A percentile compares a stretch with the other conserved stretches of the same genome.
These are phyloP conservation scores for Babesia caballi DNA, from an alignment of 169 alveolate species.

Conservation along the genomic window DNA sequence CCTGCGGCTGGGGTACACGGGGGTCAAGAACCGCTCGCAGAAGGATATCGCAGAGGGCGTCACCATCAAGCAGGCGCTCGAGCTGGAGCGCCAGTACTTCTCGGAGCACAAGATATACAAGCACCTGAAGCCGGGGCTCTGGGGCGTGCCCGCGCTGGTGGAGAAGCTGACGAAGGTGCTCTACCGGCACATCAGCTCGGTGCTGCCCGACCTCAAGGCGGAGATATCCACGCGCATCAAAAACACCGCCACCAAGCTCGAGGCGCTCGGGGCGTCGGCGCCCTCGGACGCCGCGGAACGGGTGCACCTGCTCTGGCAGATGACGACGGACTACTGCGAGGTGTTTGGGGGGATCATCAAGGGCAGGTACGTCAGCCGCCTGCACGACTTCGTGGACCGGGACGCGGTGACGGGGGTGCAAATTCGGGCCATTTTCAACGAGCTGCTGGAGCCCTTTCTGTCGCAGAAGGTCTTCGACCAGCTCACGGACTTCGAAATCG, in stretches of 20 bases:
- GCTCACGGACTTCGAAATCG: conserved; percentile 91
- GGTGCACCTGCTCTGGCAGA: conserved; percentile 94
- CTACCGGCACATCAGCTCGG: conserved; percentile 92
- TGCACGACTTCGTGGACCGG: conserved; percentile 78
- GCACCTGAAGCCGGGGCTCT: conserved; percentile 84
- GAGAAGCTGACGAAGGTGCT: conserved; percentile 93
- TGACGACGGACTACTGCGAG: conserved; percentile 97
- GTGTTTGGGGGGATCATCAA: conserved; percentile 90
- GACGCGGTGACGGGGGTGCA: conserved; percentile 84
- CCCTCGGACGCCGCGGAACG: conserved; percentile 89
- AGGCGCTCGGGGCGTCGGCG: conserved; percentile 89
- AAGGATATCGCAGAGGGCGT: conserved; percentile 89
- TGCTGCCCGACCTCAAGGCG: conserved; percentile 92
- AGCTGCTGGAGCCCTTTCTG: conserved; percentile 86
- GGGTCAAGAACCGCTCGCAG: conserved; percentile 91
- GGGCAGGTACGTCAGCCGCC: conserved; percentile 91
- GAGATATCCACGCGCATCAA: conserved; percentile 84
- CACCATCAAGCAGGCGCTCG: conserved; percentile 85
- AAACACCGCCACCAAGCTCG: conserved; percentile 78
- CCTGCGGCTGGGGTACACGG: conserved; percentile 95
- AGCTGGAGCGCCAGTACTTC: conserved; percentile 90
- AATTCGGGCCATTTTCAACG: conserved; percentile 86
- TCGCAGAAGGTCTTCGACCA: conserved; percentile 79
- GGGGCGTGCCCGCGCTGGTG: conserved; percentile 95
- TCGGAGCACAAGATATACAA: conserved; percentile 91